Conservation (phyloP, 2,329 filamentous ascomycete genomes). For the Colletotrichum phormii region DNA sequence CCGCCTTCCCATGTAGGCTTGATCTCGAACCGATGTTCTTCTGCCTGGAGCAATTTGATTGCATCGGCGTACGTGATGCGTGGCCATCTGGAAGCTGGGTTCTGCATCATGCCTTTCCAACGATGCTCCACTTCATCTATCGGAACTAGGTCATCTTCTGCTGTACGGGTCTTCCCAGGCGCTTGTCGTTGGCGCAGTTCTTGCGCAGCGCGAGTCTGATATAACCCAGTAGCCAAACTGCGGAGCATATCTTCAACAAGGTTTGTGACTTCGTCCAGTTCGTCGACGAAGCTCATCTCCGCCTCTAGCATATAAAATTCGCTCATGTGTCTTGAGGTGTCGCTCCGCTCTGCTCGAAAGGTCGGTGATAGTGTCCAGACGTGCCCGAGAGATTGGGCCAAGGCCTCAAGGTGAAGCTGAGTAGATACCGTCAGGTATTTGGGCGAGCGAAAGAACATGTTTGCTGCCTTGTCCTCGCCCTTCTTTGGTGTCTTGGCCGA, state of each 20-base stretch:
- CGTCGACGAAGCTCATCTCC: constrained; percentile 82
- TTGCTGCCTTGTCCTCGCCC: constrained; percentile 50
- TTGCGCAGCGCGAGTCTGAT: constrained; percentile 53
- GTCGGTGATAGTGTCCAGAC: constrained; percentile 96
- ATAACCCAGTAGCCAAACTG: constrained; percentile 55
- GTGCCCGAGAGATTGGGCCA: constrained; percentile 87
- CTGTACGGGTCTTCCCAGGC: constrained; percentile 37
- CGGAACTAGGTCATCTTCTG: constrained; percentile 53
- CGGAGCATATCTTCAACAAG: constrained; percentile 84
- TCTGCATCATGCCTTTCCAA: constrained; percentile 75
- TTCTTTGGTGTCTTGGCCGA: constrained; percentile 40
- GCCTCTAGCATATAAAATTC: constrained; percentile 99
- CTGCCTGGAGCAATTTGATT: constrained; percentile 73
- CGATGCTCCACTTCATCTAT: constrained; percentile 69
- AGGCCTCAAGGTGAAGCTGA: constrained; percentile 92
- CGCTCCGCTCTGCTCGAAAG: constrained; percentile 92
- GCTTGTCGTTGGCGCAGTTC: constrained; percentile 52
- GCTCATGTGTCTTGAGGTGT: constrained; percentile 92
- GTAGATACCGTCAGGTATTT: constrained; percentile 97
- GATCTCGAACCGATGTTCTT: constrained; percentile 73
- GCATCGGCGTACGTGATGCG: constrained; percentile 87
- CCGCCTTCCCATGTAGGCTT: constrained; percentile 77
- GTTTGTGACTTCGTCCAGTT: constrained; percentile 78
- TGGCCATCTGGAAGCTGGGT: constrained; percentile 69
- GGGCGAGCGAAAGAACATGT: constrained; percentile 82